A percentile compares a stretch with the other conserved stretches of the same genome.
Evolutionary conservation across 176 grass and related monocot species (phyloP).

Genomic region (Thalia dealbata): DNA sequence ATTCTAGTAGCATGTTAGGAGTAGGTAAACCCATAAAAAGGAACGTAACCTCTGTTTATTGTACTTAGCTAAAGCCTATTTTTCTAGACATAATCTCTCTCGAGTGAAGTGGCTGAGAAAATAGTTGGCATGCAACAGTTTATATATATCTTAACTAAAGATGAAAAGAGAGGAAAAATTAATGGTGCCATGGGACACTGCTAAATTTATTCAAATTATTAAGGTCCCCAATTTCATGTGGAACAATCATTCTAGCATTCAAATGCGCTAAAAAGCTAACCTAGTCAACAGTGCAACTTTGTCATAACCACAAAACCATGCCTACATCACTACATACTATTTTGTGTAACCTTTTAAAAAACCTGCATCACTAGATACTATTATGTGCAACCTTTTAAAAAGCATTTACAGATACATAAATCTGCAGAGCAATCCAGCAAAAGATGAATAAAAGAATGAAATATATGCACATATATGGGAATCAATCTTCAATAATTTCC

Average conservation of each 20-base stretch:
- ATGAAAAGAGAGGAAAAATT: neutral
- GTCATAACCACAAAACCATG: neutral
- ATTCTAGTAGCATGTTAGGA: neutral
- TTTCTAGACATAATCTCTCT: neutral
- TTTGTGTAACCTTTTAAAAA: neutral
- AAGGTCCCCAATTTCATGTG: no score
- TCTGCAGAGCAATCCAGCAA: neutral
- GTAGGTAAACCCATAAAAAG: neutral
- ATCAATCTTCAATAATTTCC: neutral
- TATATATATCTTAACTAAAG: no score
- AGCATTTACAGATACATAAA: neutral
- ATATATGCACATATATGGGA: neutral
- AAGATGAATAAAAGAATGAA: neutral
- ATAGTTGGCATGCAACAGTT: neutral
- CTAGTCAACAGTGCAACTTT: neutral
- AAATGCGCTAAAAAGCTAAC: neutral
- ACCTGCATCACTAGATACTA: neutral
- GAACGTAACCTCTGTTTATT: neutral
- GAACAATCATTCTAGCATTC: no score
- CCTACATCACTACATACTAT: neutral
- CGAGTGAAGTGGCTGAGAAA: neutral
- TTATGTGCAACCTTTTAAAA: neutral
- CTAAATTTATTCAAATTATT: neutral
- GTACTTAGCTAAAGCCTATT: neutral
- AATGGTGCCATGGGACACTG: neutral